Evolutionary conservation across 768 basidiomycete species (phyloP), one percentile per base, ranked within the genome.

Genomic region (Amanita fuliginea): DNA sequence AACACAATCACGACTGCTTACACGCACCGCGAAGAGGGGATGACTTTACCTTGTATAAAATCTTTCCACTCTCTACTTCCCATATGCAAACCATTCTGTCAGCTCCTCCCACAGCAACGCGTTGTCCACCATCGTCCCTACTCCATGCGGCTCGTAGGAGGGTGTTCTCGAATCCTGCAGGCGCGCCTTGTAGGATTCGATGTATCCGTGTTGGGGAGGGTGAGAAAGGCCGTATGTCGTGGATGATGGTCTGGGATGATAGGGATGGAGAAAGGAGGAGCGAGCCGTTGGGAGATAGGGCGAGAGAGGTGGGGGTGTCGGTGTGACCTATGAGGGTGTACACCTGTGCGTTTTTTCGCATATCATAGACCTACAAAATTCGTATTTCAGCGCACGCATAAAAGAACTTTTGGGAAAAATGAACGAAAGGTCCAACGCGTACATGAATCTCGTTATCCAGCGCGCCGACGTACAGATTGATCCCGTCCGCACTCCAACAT

Each of bases 361-460:
- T 66, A 67, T 98, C 95, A 62, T 86, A 93, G 14, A 92, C 81
- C 89, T 93, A 10, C 5, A 54, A 36, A 24, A 16, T 30, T 18
- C 13, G 40, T 33, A 49, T 10, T 47, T n/a, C 30, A 30, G 10
- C 9, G 3, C 9, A 21, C 44, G 46, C 41, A 50, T 47, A 37
- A 42, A 53, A 28, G 51, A 39, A 22, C 22, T 52, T n/a, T n/a
- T n/a, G n/a, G n/a, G 36, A 53, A 42, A 34, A 51, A 22, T 21
- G 21, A 40, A 19, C 18, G 9, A 28, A 26, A 5, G 4, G 2
- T 43, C 21, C 34, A 3, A 10, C n/a, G 74, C 86, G 55, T 59
- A 95, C 93, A 62, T 97, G 93, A 53, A 99, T 84, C 63, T 92
- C 91, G 56, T 99, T 99, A 66, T 99, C 95, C 58, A 98, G 65